Evolutionary conservation across 2,329 filamentous ascomycete species (phyloP).

Genomic region (Colletotrichum sp.): DNA sequence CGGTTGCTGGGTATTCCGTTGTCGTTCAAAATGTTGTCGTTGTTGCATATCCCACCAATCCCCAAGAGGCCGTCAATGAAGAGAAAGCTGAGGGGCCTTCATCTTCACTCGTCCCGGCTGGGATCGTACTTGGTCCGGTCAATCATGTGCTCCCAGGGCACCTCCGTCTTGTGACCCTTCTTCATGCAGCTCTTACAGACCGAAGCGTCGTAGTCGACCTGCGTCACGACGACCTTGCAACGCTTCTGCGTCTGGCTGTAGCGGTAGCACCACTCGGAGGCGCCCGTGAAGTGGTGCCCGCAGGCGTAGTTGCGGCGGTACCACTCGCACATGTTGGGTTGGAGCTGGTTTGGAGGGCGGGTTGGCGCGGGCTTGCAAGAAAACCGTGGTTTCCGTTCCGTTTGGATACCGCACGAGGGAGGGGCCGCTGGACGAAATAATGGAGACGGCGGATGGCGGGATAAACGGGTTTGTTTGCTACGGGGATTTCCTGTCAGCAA

Average conservation of each 20-base stretch:
- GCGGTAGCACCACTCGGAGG: constrained; percentile 20
- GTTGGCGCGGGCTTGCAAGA: constrained; percentile 16
- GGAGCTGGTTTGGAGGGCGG: constrained; percentile 8
- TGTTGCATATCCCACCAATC: neutral
- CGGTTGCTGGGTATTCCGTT: neutral
- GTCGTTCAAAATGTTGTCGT: neutral
- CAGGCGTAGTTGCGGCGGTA: constrained; percentile 24
- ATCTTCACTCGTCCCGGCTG: constrained; percentile 1
- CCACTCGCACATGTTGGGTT: constrained; percentile 22
- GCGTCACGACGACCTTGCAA: constrained; percentile 17
- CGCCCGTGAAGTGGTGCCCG: constrained; percentile 22
- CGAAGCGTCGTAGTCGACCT: constrained; percentile 16
- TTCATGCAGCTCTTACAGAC: constrained; percentile 14
- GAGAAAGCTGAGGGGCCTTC: neutral
- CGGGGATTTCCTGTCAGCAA: neutral
- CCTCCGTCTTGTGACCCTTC: neutral
- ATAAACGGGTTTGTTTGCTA: neutral
- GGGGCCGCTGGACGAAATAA: neutral
- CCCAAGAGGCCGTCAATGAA: neutral
- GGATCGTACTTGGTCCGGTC: neutral
- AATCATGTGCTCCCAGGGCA: neutral
- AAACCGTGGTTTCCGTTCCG: neutral
- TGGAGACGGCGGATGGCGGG: neutral
- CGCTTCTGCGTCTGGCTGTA: constrained; percentile 23
- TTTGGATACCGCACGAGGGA: neutral